These are phyloP conservation scores for Penicillium flavigenum DNA, from an alignment of 495 filamentous ascomycete species.

Conservation along the genomic window DNA sequence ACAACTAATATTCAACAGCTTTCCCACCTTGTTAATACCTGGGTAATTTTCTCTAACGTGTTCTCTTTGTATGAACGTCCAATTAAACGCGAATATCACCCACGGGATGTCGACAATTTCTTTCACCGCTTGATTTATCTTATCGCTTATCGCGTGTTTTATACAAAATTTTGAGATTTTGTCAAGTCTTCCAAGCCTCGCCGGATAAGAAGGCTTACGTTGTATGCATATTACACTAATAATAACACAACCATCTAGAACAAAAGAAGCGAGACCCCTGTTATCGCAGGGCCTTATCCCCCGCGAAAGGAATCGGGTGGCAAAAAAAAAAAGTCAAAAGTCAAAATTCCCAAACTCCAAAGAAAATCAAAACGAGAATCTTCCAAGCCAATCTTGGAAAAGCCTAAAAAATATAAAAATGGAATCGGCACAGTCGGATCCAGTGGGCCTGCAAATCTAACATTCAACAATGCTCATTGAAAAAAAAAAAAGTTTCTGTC, in stretches of 20 bases:
- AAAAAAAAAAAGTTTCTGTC: too few relatives aligned
- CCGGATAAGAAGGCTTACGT: not conserved
- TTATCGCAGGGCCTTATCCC: conserved; percentile 22
- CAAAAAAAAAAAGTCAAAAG: conserved; percentile 16
- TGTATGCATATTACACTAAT: not conserved
- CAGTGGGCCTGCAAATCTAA: too few relatives aligned
- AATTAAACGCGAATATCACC: not conserved
- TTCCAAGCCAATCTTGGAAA: too few relatives aligned
- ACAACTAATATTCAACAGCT: not conserved
- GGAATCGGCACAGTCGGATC: too few relatives aligned
- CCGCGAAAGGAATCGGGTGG: conserved; percentile 24
- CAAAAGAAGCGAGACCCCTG: not conserved
- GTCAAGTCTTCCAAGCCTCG: not conserved
- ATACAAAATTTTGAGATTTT: not conserved
- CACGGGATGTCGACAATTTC: conserved; percentile 1
- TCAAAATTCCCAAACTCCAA: not conserved
- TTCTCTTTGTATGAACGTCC: not conserved
- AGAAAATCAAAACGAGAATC: not conserved
- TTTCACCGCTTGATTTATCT: conserved; percentile 22
- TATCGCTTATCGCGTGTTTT: conserved; percentile 27
- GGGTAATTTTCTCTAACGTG: not conserved
- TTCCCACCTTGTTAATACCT: not conserved
- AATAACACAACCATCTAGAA: not conserved
- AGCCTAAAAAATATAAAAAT: too few relatives aligned
- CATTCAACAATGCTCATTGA: too few relatives aligned